phyloP scores from a whole-genome alignment of 2,329 filamentous ascomycete species.

The Rhytidhysteron rufulum region DNA sequence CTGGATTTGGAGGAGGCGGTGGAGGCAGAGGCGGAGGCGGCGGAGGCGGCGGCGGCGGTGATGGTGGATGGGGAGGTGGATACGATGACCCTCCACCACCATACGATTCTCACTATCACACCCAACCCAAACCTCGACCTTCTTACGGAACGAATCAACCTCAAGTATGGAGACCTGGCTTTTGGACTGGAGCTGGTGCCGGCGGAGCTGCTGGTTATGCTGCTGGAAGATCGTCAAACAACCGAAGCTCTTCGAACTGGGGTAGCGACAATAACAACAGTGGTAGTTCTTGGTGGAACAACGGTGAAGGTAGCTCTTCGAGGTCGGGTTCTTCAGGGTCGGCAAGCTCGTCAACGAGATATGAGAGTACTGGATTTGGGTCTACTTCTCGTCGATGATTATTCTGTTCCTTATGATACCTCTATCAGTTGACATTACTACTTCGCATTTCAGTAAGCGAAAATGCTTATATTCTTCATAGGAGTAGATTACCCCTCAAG shows the following conservation, averaged over 20 bases:
- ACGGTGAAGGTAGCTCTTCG: constrained; percentile 32
- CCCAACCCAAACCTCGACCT: constrained; percentile 19
- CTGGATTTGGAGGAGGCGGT: constrained; percentile 12
- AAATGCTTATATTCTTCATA: no score
- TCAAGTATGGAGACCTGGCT: constrained; percentile 65
- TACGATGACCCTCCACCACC: constrained; percentile 53
- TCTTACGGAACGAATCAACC: constrained; percentile 14
- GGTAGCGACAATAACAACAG: constrained; percentile 24
- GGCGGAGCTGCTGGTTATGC: constrained; percentile 66
- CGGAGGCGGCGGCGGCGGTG: constrained; percentile 22
- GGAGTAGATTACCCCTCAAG: no score
- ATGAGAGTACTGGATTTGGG: constrained; percentile 71
- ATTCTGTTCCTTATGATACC: no score
- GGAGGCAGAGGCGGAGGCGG: constrained; percentile 17
- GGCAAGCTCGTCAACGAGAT: constrained; percentile 47
- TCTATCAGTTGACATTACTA: no score
- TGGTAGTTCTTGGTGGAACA: constrained; percentile 27
- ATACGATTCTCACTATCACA: constrained; percentile 38
- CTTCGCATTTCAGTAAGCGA: no score
- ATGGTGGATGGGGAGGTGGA: constrained; percentile 21
- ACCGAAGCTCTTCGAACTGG: constrained; percentile 38
- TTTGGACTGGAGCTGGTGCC: constrained; percentile 68
- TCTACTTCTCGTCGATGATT: constrained; percentile 54
- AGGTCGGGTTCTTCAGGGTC: constrained; percentile 24
- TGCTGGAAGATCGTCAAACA: constrained; percentile 59